Evolutionary conservation across 768 basidiomycete genomes (phyloP).

Genomic region (Rubroboletus satanas): DNA sequence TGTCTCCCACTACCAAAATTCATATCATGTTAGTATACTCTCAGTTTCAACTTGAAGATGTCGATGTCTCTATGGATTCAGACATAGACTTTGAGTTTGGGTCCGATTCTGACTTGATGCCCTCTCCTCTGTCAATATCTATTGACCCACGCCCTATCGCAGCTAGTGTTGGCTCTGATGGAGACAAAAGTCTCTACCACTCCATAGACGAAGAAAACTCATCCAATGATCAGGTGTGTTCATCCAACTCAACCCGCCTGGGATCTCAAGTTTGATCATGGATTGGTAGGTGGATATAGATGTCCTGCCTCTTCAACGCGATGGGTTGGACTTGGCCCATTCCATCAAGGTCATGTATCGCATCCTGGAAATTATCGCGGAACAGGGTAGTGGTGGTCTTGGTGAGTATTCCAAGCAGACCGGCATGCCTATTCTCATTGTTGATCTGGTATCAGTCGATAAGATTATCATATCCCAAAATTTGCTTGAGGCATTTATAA

Average conservation of each 20-base stretch:
- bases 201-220: conserved; percentile 8
- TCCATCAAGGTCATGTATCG: conserved; percentile 48
- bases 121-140: neutral
- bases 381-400: conserved; percentile 47
- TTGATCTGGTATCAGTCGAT: conserved; percentile 41
- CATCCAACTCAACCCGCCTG: neutral
- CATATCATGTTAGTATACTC: neutral
- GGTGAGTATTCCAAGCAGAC: conserved; percentile 31
- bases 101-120: conserved; percentile 1
- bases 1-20: neutral
- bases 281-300: conserved; percentile 20
- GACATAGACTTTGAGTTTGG: conserved; percentile 1
- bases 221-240: conserved; percentile 10
- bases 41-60: neutral
- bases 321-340: conserved; percentile 20
- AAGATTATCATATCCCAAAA: conserved; percentile 59
- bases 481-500: conserved; percentile 46
- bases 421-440: neutral
- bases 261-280: neutral
- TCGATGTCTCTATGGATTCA: neutral
- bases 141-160: neutral
- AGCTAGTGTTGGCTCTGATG: conserved; percentile 2
- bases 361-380: conserved; percentile 51
- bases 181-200: conserved; percentile 12
- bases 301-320: neutral